These are phyloP conservation scores for Leishmania major DNA, from an alignment of 208 protist species.

Conservation along the genomic window DNA sequence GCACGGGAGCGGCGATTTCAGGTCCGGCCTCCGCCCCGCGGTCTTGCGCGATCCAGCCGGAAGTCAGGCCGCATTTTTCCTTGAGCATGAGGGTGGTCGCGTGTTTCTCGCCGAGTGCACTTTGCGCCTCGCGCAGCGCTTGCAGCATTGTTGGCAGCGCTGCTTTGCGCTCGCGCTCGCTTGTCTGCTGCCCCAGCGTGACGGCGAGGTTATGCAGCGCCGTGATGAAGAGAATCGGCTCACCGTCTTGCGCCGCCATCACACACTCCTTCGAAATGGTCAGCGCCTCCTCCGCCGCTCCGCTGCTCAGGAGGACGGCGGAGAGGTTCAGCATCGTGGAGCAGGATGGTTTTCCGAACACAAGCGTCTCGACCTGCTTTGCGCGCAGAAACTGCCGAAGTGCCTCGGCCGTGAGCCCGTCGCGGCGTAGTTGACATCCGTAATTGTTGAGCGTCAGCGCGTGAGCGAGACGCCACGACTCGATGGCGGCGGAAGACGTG, in stretches of 20 bases:
- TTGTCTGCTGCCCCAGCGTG: constrained; percentile 59
- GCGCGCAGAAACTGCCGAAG: constrained; percentile 54
- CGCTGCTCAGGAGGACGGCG: constrained; percentile 67
- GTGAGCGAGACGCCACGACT: constrained; percentile 62
- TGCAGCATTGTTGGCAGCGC: constrained; percentile 77
- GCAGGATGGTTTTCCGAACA: constrained; percentile 74
- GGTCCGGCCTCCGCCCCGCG: not conserved
- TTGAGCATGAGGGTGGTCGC: constrained; percentile 73
- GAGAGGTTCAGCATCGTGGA: constrained; percentile 90
- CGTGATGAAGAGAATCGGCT: constrained; percentile 74
- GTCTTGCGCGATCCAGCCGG: constrained; percentile 29
- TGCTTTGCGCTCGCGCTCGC: constrained; percentile 39
- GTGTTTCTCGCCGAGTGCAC: constrained; percentile 56
- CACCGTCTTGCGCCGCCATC: constrained; percentile 48
- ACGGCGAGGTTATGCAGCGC: constrained; percentile 86
- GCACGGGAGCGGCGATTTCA: too few species aligned
- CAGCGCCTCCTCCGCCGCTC: constrained; percentile 54
- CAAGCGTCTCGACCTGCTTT: constrained; percentile 50
- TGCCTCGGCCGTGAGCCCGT: constrained; percentile 46
- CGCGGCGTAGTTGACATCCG: constrained; percentile 77
- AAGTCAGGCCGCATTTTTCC: constrained; percentile 60
- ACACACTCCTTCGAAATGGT: constrained; percentile 69
- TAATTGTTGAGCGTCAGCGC: constrained; percentile 82
- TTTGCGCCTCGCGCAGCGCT: constrained; percentile 62
- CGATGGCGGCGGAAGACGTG: not conserved